phyloP scores from a whole-genome alignment of 2,329 filamentous ascomycete species.

The Trichophyton rubrum region DNA sequence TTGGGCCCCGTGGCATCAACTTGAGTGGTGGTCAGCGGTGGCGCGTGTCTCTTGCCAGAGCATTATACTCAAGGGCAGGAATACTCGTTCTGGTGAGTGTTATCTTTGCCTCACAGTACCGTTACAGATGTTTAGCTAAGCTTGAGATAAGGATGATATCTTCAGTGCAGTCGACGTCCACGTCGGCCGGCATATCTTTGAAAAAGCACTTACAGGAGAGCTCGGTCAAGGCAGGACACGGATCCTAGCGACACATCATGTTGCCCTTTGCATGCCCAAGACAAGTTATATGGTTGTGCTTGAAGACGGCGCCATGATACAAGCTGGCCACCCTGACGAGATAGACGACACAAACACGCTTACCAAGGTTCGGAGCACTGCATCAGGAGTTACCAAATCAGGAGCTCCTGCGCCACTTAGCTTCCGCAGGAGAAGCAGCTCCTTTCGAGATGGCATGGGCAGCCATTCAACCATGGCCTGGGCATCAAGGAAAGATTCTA shows the following conservation, averaged over 20 bases:
- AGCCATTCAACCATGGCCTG: constrained; percentile 1
- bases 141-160: constrained; percentile 31
- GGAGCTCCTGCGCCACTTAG: background rate
- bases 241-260: constrained; percentile 53
- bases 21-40: constrained; percentile 50
- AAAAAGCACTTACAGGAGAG: constrained; percentile 44
- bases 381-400: background rate
- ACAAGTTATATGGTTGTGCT: constrained; percentile 1
- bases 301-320: background rate
- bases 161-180: constrained; percentile 51
- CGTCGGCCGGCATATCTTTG: constrained; percentile 50
- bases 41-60: constrained; percentile 48
- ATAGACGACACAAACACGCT: background rate
- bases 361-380: background rate
- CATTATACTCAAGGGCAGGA: constrained; percentile 45
- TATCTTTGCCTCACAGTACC: background rate
- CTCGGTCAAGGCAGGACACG: constrained; percentile 43
- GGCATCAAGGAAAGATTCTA: background rate
- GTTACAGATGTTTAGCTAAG: background rate
- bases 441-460: background rate
- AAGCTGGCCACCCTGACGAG: background rate
- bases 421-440: background rate
- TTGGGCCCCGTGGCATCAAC: constrained; percentile 50
- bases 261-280: constrained; percentile 48
- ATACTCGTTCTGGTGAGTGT: constrained; percentile 41